These are phyloP conservation scores for Hebeloma cylindrosporum DNA, from an alignment of 768 basidiomycete species.

Conservation along the genomic window DNA sequence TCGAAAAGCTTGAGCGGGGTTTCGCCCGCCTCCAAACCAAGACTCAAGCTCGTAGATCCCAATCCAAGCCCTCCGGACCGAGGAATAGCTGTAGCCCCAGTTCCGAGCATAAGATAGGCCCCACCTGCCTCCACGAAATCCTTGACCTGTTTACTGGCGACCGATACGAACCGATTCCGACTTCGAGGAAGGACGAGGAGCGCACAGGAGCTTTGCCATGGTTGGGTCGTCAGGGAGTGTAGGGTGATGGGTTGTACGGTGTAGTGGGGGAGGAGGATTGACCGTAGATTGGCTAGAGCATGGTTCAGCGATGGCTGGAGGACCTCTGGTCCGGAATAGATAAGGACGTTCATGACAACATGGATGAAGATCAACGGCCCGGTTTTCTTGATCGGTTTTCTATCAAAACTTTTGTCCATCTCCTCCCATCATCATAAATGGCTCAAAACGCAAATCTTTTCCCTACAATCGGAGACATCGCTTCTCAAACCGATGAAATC, in stretches of 20 bases:
- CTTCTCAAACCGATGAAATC: conserved; percentile 40
- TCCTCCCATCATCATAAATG: too few species aligned
- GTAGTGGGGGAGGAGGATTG: conserved; percentile 70
- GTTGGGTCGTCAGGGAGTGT: conserved; percentile 57
- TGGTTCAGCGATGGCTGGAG: conserved; percentile 44
- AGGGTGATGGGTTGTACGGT: conserved; percentile 70
- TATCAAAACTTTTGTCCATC: too few species aligned
- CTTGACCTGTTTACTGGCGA: conserved; percentile 47
- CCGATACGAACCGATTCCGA: conserved; percentile 39
- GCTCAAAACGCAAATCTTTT: too few species aligned
- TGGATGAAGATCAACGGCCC: too few species aligned
- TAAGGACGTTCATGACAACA: conserved; percentile 66
- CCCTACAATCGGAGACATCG: conserved; percentile 50
- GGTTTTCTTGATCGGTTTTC: too few species aligned
- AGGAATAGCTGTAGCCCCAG: conserved; percentile 46
- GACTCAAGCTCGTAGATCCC: conserved; percentile 38
- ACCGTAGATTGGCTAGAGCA: conserved; percentile 47
- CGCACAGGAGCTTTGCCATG: conserved; percentile 77
- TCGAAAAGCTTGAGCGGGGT: conserved; percentile 38
- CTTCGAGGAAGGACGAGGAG: conserved; percentile 78
- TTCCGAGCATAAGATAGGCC: conserved; percentile 62
- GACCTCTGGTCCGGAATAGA: conserved; percentile 66
- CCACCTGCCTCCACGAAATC: conserved; percentile 71
- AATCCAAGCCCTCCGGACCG: conserved; percentile 28
- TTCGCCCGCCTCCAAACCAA: conserved; percentile 17